Conservation (phyloP, 495 filamentous ascomycete species). For the Neurospora sp. region DNA sequence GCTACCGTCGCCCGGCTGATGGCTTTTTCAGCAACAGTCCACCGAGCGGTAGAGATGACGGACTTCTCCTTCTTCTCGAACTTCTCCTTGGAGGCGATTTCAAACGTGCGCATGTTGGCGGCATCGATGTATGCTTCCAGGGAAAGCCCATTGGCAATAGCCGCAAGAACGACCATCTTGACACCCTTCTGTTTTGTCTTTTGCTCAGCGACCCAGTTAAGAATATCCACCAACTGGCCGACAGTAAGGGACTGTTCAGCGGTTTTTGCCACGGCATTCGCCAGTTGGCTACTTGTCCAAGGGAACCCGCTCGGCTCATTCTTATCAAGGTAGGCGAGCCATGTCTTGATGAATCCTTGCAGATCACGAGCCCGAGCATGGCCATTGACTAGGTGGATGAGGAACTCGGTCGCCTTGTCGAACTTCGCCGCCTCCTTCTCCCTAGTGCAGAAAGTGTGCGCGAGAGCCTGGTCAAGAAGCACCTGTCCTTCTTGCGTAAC, state of each 20-base stretch:
- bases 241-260: conserved; percentile 34
- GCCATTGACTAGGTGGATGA: conserved; percentile 50
- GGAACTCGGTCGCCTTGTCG: conserved; percentile 19
- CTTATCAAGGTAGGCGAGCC: conserved; percentile 47
- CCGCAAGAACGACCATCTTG: conserved; percentile 30
- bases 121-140: conserved; percentile 32
- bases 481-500: conserved; percentile 20
- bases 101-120: conserved; percentile 21
- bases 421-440: conserved; percentile 4
- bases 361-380: conserved; percentile 58
- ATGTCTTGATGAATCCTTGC: conserved; percentile 52
- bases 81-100: conserved; percentile 6
- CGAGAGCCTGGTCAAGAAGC: conserved; percentile 27
- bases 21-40: conserved; percentile 26
- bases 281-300: conserved; percentile 57
- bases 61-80: conserved; percentile 12
- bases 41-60: conserved; percentile 21
- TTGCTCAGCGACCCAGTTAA: conserved; percentile 28
- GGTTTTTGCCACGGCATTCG: conserved; percentile 27
- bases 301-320: conserved; percentile 24
- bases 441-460: not conserved
- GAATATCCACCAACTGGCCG: conserved; percentile 35
- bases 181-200: not conserved
- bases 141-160: conserved; percentile 34
- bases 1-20: conserved; percentile 24